Evolutionary conservation across 768 basidiomycete species (phyloP), one percentile per base, ranked within the genome.

Genomic region (Kockovaella imperatae): DNA sequence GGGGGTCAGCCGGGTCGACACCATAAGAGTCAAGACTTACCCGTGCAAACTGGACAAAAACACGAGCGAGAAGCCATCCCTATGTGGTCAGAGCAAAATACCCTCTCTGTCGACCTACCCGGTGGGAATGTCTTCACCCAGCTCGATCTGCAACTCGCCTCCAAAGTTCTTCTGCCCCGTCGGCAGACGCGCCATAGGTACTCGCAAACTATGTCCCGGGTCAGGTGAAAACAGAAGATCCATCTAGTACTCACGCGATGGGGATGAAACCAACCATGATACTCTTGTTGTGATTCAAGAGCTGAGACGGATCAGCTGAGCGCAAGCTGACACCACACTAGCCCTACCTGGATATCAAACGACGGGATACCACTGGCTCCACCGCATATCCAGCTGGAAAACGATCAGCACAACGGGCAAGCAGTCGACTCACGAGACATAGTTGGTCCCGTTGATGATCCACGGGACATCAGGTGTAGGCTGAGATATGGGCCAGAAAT

Each of bases 271-370:
- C 69, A 18, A 49, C 53, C 64, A 68, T 59, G 47, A 68, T 57
- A 18, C 52, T 56, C 23, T 50, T 32, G 43, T 68, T 68, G 11
- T 45, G 45, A 49, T 68, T 66, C 51, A 65, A 62, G 8, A 70
- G 47, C 47, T 70, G n/a, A n/a, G n/a, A n/a, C n/a, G n/a, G n/a
- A n/a, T n/a, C n/a, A n/a, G n/a, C n/a, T n/a, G n/a, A n/a, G n/a
- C n/a, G n/a, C n/a, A n/a, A n/a, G n/a, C n/a, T n/a, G n/a, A n/a
- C n/a, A n/a, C n/a, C n/a, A n/a, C n/a, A n/a, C n/a, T n/a, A n/a
- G n/a, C n/a, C n/a, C n/a, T n/a, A n/a, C n/a, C n/a, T n/a, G 69
- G 34, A 70, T 64, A 49, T 70, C 69, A 42, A 70, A 70, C 14
- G 57, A 54, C 32, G 59, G 43, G 45, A 69, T 59, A 48, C 67